Evolutionary conservation across 1,284 basidiomycete species (phyloP).

Genomic region (Trichosporon sp.): DNA sequence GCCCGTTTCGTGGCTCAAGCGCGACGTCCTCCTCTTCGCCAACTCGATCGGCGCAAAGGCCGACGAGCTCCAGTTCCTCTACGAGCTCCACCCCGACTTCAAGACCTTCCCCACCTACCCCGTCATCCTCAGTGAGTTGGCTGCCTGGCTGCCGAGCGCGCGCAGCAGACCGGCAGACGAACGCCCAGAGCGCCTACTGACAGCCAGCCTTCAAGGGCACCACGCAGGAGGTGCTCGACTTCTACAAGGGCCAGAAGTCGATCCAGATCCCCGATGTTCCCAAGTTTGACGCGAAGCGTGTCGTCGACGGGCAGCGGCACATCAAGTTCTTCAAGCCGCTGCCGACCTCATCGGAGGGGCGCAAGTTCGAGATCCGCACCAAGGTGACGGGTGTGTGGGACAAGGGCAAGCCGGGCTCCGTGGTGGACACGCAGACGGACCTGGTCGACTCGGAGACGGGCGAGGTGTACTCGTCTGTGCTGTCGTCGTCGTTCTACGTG

Average conservation of each 20-base stretch:
- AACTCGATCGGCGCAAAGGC: conserved; percentile 22
- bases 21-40: conserved; percentile 21
- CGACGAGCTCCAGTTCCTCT: conserved; percentile 24
- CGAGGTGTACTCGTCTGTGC: conserved; percentile 13
- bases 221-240: conserved; percentile 20
- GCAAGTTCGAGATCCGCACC: conserved; percentile 17
- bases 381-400: conserved; percentile 23
- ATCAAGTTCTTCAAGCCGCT: conserved; percentile 19
- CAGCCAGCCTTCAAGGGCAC: conserved; percentile 18
- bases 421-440: conserved; percentile 21
- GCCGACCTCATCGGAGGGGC: conserved; percentile 15
- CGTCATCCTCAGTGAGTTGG: conserved; percentile 21
- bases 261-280: conserved; percentile 16
- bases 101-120: conserved; percentile 22
- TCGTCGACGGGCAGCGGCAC: conserved; percentile 22
- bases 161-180: background rate
- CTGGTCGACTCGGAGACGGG: conserved; percentile 17
- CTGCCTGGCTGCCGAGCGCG: background rate
- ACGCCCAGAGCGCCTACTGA: background rate
- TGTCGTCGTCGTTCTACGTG: conserved; percentile 18
- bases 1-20: conserved; percentile 18
- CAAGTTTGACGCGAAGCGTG: conserved; percentile 17
- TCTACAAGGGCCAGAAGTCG: conserved; percentile 16
- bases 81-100: conserved; percentile 23
- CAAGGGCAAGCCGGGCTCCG: conserved; percentile 23